Conservation (phyloP, 805 yeast genomes). For the Metschnikowia santaceciliae region DNA sequence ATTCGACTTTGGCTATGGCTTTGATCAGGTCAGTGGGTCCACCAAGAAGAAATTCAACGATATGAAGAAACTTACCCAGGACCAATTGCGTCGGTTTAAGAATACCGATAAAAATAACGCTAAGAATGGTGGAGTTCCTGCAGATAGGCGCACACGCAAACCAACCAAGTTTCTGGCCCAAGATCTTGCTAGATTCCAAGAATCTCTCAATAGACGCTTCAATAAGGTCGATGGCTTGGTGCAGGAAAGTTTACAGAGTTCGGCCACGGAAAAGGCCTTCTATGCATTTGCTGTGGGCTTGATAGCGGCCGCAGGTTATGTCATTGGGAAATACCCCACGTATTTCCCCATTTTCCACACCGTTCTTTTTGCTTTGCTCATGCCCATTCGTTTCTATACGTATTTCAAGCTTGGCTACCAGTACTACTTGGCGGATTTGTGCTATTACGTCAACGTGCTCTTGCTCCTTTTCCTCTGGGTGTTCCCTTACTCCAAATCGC, state of each 20-base stretch:
- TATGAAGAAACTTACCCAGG: slow-evolving; percentile 34
- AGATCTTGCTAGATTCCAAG: slow-evolving; percentile 32
- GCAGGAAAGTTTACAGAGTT: slow-evolving; percentile 30
- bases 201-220: slow-evolving; percentile 27
- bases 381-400: slow-evolving; percentile 83
- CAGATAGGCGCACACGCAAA: background rate
- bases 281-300: slow-evolving; percentile 69
- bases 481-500: slow-evolving; percentile 65
- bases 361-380: slow-evolving; percentile 49
- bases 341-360: slow-evolving; percentile 78
- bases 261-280: slow-evolving; percentile 64
- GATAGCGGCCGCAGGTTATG: slow-evolving; percentile 66
- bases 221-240: slow-evolving; percentile 35
- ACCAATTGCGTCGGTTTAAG: slow-evolving; percentile 26
- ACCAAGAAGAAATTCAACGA: slow-evolving; percentile 33
- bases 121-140: slow-evolving; percentile 2
- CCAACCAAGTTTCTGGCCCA: slow-evolving; percentile 8
- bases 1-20: slow-evolving; percentile 40
- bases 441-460: slow-evolving; percentile 82
- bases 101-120: slow-evolving; percentile 12
- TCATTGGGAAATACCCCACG: slow-evolving; percentile 74
- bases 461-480: slow-evolving; percentile 75
- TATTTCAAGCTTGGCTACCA: slow-evolving; percentile 78
- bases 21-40: slow-evolving; percentile 32
- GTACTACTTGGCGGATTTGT: slow-evolving; percentile 85